Evolutionary conservation across 768 basidiomycete species (phyloP), one percentile per base, ranked within the genome.

Genomic region (Calocera viscosa): DNA sequence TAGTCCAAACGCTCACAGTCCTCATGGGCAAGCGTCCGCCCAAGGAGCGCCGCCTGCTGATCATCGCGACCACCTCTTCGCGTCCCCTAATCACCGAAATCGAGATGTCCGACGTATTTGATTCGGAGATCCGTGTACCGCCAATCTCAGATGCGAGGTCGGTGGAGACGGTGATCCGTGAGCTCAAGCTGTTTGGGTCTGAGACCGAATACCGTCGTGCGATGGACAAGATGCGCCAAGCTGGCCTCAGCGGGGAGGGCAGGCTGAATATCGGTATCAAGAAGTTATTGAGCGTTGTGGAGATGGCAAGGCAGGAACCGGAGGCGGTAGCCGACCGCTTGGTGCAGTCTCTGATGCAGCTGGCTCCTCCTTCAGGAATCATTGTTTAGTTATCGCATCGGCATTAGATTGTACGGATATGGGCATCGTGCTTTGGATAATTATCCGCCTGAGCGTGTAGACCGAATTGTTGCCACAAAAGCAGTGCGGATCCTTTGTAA

Each of bases 271-370:
- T 98, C 60, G 96, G 96, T 0, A 86, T 99, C 72, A 98, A 98
- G 85, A 94, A 90, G 77, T 73, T 99, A 75, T 75, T 99, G 74
- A 91, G 87, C 68, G 82, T 90, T 66, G 82, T 94, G 22, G 96
- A 99, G 81, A 97, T 96, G 94, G 91, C 94, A 63, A 82, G 95
- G 72, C 96, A 98, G 78, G 95, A 96, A 73, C 91, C 91, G 1
- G 86, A 90, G 64, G 87, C 85, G 69, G 88, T 86, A 17, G 90
- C 84, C 32, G 85, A 87, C 72, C 81, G 90, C 67, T 76, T 93
- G 68, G 82, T 81, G n/a, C 34, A 60, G 24, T 69, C 68, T 28
- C 65, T 70, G 63, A 65, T 65, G 63, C 34, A 43, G 16, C 35
- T 69, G 35, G 66, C 53, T 5, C 53, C 53, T 26, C 53, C 53